Conservation (phyloP, 768 basidiomycete genomes). For the Suillus lakei region DNA sequence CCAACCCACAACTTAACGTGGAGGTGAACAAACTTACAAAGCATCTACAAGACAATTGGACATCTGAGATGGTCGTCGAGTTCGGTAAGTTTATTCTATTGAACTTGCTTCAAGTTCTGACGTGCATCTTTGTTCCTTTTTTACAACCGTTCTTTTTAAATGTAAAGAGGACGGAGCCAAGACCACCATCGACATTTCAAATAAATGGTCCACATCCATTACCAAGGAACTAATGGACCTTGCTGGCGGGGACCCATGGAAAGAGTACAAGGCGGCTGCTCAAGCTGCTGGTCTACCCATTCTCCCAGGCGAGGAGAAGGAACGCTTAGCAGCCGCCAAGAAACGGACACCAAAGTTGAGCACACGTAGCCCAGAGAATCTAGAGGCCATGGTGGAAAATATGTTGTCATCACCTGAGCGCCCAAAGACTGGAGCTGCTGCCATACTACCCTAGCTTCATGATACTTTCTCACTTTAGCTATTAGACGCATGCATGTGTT, state of each 20-base stretch:
- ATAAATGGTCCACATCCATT: constrained; percentile 73
- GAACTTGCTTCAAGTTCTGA: not conserved
- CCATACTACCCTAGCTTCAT: constrained; percentile 38
- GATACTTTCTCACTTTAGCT: not conserved
- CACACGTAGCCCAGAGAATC: constrained; percentile 18
- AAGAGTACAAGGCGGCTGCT: constrained; percentile 54
- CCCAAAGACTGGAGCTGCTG: constrained; percentile 44
- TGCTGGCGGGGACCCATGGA: constrained; percentile 66
- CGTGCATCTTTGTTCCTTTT: not conserved
- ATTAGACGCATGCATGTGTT: constrained; percentile 1
- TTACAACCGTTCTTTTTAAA: not conserved
- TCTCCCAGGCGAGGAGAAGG: constrained; percentile 48
- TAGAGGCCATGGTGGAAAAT: constrained; percentile 32
- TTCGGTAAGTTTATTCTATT: constrained; percentile 49
- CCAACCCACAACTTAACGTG: constrained; percentile 70
- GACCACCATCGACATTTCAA: constrained; percentile 56
- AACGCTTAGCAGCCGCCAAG: constrained; percentile 25
- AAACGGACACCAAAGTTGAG: constrained; percentile 18
- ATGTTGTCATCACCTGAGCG: constrained; percentile 33
- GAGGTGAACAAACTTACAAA: constrained; percentile 60
- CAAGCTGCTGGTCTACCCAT: constrained; percentile 52
- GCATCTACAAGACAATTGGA: constrained; percentile 57
- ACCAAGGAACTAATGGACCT: constrained; percentile 71
- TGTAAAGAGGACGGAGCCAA: constrained; percentile 52
- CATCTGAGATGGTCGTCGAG: constrained; percentile 62